Conservation (phyloP, 495 filamentous ascomycete species). For the Neurospora sp. region DNA sequence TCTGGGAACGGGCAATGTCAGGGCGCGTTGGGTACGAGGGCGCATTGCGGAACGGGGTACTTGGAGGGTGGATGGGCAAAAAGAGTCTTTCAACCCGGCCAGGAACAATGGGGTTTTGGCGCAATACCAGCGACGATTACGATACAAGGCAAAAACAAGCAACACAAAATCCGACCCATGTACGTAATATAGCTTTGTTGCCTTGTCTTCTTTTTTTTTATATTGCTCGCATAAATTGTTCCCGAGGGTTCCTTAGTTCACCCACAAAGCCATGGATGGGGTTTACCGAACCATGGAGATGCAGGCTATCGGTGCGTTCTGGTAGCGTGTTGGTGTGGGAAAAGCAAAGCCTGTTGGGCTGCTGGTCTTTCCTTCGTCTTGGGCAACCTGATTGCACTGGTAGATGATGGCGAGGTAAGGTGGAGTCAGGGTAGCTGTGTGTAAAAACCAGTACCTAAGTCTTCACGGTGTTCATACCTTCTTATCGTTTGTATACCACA, state of each 20-base stretch:
- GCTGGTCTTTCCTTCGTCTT: background rate
- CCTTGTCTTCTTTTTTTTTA: background rate
- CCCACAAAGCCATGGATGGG: background rate
- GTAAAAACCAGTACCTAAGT: background rate
- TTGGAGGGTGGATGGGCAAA: background rate
- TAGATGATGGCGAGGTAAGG: background rate
- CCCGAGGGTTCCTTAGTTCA: background rate
- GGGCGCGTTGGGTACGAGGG: background rate
- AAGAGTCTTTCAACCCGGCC: background rate
- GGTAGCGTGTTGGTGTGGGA: background rate
- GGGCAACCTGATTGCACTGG: background rate
- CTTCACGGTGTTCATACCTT: background rate
- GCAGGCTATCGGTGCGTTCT: background rate
- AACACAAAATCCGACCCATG: background rate
- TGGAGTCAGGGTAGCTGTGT: background rate
- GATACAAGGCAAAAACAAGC: background rate
- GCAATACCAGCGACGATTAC: background rate
- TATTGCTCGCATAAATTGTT: background rate
- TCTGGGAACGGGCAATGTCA: background rate
- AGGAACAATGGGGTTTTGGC: background rate
- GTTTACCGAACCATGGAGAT: background rate
- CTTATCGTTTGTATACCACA: background rate
- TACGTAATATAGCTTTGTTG: background rate
- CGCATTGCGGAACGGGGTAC: background rate
- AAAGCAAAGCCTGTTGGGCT: background rate